Evolutionary conservation across 2,329 filamentous ascomycete species (phyloP).

Genomic region (Hypoxylon sp.): DNA sequence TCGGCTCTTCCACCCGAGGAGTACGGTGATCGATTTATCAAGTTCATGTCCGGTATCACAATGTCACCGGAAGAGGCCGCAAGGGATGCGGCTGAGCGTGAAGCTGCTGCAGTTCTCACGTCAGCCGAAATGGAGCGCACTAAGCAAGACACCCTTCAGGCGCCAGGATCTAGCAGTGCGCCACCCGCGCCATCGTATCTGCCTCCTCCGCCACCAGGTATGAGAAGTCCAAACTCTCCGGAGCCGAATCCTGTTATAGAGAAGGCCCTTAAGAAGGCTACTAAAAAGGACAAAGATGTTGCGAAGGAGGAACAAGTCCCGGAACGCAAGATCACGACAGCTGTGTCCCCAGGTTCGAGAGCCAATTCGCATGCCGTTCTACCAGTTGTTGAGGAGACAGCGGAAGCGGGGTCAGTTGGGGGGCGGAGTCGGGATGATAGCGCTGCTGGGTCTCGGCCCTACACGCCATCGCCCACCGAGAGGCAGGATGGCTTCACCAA

Average conservation of each 20-base stretch:
- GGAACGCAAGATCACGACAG: constrained; percentile 53
- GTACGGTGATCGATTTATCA: constrained; percentile 94
- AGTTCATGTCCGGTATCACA: constrained; percentile 91
- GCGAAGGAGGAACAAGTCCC: constrained; percentile 53
- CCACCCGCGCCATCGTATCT: constrained; percentile 52
- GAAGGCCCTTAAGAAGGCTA: constrained; percentile 51
- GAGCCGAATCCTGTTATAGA: constrained; percentile 53
- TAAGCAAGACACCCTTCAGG: constrained; percentile 33
- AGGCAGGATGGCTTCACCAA: constrained; percentile 56
- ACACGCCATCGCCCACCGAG: constrained; percentile 56
- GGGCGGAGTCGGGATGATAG: constrained; percentile 69
- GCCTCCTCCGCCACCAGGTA: constrained; percentile 53
- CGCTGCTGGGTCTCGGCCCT: constrained; percentile 51
- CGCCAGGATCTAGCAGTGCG: constrained; percentile 29
- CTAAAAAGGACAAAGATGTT: constrained; percentile 51
- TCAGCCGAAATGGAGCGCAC: constrained; percentile 45
- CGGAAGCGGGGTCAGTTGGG: constrained; percentile 78
- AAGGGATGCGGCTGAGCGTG: constrained; percentile 72
- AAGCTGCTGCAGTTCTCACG: constrained; percentile 64
- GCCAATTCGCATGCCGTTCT: constrained; percentile 63
- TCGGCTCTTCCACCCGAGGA: constrained; percentile 91
- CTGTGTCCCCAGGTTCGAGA: constrained; percentile 47
- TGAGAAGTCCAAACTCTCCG: constrained; percentile 52
- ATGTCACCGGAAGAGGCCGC: constrained; percentile 89
- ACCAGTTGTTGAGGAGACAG: constrained; percentile 92